These are phyloP conservation scores for Schizosaccharomyces osmophilus DNA, from an alignment of 805 yeast species.

Conservation along the genomic window DNA sequence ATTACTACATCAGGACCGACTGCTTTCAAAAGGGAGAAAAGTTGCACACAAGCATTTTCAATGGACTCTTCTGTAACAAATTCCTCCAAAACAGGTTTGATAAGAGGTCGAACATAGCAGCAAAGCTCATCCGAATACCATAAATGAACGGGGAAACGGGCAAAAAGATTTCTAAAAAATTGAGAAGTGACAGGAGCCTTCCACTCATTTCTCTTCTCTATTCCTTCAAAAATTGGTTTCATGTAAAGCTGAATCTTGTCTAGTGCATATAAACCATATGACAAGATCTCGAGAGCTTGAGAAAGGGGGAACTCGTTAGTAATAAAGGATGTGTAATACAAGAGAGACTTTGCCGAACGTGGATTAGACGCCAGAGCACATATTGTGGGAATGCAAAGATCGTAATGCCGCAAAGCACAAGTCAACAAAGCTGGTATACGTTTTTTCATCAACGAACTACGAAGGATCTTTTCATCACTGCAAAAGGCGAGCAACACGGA, in stretches of 20 bases:
- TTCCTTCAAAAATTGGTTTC: neutral
- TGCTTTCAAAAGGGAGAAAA: neutral
- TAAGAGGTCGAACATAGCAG: neutral
- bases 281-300: neutral
- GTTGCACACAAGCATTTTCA: neutral
- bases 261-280: neutral
- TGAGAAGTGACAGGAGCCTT: neutral
- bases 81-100: neutral
- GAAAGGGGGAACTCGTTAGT: neutral
- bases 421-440: neutral
- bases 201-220: neutral
- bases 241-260: neutral
- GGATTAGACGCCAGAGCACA: neutral
- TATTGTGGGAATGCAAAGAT: neutral
- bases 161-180: neutral
- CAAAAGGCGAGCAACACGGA: neutral
- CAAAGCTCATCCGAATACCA: neutral
- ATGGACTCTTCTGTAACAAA: neutral
- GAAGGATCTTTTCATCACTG: neutral
- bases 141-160: neutral
- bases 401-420: neutral
- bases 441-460: neutral
- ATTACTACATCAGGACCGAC: neutral
- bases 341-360: neutral
- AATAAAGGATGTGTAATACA: neutral